Evolutionary conservation across 257 asterid species (phyloP).

Genomic region (Przewalskia tangutica): DNA sequence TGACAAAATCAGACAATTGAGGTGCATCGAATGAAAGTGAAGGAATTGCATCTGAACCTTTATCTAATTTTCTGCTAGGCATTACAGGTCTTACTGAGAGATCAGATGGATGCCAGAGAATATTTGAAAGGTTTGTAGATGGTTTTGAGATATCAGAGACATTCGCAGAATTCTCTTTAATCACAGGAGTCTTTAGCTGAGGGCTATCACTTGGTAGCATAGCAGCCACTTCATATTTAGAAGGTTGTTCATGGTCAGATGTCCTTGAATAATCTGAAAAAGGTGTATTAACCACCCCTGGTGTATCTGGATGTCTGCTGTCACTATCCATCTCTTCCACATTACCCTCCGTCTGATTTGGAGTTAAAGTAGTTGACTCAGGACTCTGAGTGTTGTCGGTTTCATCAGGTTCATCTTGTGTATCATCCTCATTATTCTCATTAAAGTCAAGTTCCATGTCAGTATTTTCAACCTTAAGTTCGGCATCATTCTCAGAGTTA

Average conservation of each 20-base stretch:
- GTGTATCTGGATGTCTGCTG: conserved; percentile 31
- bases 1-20: conserved; percentile 61
- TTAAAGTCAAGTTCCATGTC: conserved; percentile 98
- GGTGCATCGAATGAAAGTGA: conserved; percentile 68
- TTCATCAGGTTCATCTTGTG: conserved; percentile 70
- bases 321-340: conserved; percentile 39
- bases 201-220: conserved; percentile 30
- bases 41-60: conserved; percentile 62
- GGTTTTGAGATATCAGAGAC: conserved; percentile 54
- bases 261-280: conserved; percentile 33
- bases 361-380: conserved; percentile 47
- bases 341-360: conserved; percentile 34
- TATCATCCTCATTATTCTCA: conserved; percentile 78
- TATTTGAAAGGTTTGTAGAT: conserved; percentile 53
- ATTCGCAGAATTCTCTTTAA: conserved; percentile 46
- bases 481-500: conserved; percentile 72
- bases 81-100: conserved; percentile 98
- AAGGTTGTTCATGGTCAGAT: conserved; percentile 44
- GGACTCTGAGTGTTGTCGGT: conserved; percentile 37
- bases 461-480: conserved; percentile 79
- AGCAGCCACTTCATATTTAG: conserved; percentile 36
- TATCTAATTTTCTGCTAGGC: conserved; percentile 89
- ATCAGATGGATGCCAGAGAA: conserved; percentile 94
- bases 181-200: conserved; percentile 51
- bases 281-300: conserved; percentile 30